Base-by-base conservation (phyloP, 2,329 filamentous ascomycete genomes). In the Apiospora arundinis region DNA sequence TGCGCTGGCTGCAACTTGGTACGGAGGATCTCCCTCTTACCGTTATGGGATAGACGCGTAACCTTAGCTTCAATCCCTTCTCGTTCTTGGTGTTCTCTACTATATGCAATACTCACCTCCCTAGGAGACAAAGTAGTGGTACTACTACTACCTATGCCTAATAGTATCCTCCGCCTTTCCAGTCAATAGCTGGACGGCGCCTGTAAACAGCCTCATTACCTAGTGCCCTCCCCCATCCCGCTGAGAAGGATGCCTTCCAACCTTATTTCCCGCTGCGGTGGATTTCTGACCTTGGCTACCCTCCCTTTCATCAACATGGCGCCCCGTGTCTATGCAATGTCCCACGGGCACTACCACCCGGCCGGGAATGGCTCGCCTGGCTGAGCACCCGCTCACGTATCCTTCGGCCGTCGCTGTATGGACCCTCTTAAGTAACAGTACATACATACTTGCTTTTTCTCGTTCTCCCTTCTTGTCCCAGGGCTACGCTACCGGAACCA, bases 241-340 rank as follows among this genome's bases (percentile, higher is more conserved):
- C 52, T 37, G 52, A n/a, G 9, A 60, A 5, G 28, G 28, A 63
- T 63, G 32, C 56, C 21, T n/a, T 23, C 9, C 21, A 63, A 63
- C 56, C 56, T 63, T 63, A 63, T 63, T 48, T 63, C 28, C 28
- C 28, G 32, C 56, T 63, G 56, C 56, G 11, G 18, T 63, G 56
- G 32, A 23, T 63, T 40, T 63, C 56, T 5, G 56, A n/a, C 18
- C 42, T 45, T 45, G 42, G 11, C 42, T 16, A 16, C 42, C 18
- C 18, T 40, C 32, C 56, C 56, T 18, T 23, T 8, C 56, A 6
- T 63, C 3, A 12, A 21, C 18, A 63, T 63, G 56, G 56, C 56
- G 56, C 56, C 56, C 21, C 32, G 2, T 63, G 21, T 21, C 56
- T 40, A 32, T 40, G 56, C 32, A 40, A 63, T 48, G 8, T 40